Base-by-base conservation (phyloP, 2,329 filamentous ascomycete genomes). In the Alternaria rosae region DNA sequence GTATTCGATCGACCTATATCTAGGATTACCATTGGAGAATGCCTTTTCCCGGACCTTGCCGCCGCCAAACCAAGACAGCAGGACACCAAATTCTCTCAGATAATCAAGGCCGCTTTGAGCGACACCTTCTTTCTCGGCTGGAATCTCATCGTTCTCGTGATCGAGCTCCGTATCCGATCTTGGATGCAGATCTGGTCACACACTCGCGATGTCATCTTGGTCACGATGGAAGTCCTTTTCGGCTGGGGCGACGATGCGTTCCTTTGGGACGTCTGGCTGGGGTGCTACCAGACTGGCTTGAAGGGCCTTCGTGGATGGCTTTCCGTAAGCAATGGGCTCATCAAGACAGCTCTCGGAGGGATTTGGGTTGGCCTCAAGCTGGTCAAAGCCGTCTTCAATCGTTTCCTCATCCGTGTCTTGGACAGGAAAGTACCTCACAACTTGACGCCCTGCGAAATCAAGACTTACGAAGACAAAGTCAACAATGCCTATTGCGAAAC, bases 21-120 rank as follows among this genome's bases (percentile, higher is more conserved):
- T 3, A 12, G 15, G 3, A 48, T 32, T 26, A 35, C 44, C 12
- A 58, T 54, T 4, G 26, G 17, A 21, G 55, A 62, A 17, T 62
- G 54, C 25, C 48, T 62, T 12, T 62, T 51, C n/a, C 59, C 59
- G 15, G 54, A 50, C 21, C 32, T 23, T 9, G 47, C 21, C 41
- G 11, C 12, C n/a, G 26, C 32, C 15, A 12, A 23, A 30, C 54
- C 44, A 6, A 35, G 35, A 42, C 21, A 12, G 15, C 26, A 30
- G 43, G 13, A 47, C 43, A 38, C 35, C 15, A 38, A 38, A 1
- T 30, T 50, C 11, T 44, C 50, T 13, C 25, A 42, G 5, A 28
- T 48, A n/a, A 6, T 54, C 30, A 47, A 41, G 42, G 50, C 50
- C 17, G 21, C 48, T 11, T 15, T 26, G 20, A 44, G 17, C 11